Evolutionary conservation across 176 grass and related monocot species (phyloP).

Genomic region (Triticum turgidum): DNA sequence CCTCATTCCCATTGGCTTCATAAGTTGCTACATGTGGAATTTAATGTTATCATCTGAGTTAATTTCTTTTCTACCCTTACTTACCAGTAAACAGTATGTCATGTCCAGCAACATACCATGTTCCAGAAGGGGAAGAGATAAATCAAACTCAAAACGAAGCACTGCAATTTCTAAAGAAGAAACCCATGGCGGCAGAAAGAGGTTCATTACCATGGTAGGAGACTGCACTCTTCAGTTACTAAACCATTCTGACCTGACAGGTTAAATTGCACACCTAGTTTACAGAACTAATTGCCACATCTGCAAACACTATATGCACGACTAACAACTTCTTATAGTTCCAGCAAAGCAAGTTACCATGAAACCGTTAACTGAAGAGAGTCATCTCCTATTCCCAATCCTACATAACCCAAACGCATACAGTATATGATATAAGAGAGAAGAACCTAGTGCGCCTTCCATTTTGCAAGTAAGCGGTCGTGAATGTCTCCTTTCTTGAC

Average conservation of each 20-base stretch:
- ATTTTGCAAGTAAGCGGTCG: conserved; percentile 68
- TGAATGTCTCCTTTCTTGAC: conserved; percentile 59
- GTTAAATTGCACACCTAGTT: conserved; percentile 25
- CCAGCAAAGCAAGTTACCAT: conserved; percentile 8
- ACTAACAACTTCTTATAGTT: not conserved
- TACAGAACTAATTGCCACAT: not conserved
- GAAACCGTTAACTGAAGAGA: not conserved
- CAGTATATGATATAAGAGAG: conserved; percentile 4
- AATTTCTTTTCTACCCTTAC: not conserved
- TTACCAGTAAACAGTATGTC: not conserved
- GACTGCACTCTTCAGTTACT: not conserved
- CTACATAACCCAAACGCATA: not conserved
- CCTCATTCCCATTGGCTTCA: not conserved
- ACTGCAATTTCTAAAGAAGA: not conserved
- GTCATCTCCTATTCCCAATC: not conserved
- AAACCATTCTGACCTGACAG: not conserved
- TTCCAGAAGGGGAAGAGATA: not conserved
- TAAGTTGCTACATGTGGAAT: not conserved
- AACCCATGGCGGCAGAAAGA: not conserved
- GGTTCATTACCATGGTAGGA: not conserved
- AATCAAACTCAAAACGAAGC: not conserved
- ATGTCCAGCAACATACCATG: not conserved
- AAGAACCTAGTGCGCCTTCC: conserved; percentile 59
- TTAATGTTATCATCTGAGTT: not conserved
- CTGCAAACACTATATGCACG: not conserved